A percentile compares a stretch with the other conserved stretches of the same genome.
These are phyloP conservation scores for Pichia terricola DNA, from an alignment of 1,139 yeast genomes.

Conservation along the genomic window DNA sequence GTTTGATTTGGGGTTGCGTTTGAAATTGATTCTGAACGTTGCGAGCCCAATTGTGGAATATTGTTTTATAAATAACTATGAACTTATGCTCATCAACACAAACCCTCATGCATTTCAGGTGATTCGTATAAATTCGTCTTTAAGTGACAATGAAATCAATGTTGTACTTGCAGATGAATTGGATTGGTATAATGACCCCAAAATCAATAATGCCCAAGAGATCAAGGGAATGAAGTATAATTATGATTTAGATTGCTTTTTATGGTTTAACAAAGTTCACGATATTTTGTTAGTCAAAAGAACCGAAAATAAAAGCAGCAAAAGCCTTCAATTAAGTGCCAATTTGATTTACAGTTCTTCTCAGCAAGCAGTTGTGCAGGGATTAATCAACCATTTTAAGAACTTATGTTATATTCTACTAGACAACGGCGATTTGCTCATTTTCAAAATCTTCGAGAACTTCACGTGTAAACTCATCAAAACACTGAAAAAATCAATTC, in stretches of 20 bases:
- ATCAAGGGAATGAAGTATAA: slow-evolving; percentile 18
- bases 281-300: slow-evolving; percentile 21
- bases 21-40: slow-evolving; percentile 36
- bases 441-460: slow-evolving; percentile 19
- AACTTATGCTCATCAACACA: slow-evolving; percentile 29
- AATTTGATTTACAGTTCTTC: slow-evolving; percentile 10
- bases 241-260: slow-evolving; percentile 18
- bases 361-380: slow-evolving; percentile 10
- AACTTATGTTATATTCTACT: slow-evolving; percentile 22
- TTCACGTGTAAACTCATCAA: slow-evolving; percentile 16
- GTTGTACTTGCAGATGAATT: slow-evolving; percentile 21
- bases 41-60: slow-evolving; percentile 32
- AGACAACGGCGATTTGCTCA: slow-evolving; percentile 23
- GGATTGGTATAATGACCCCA: slow-evolving; percentile 22
- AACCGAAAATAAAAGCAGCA: slow-evolving; percentile 7
- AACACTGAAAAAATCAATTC: slow-evolving; percentile 19
- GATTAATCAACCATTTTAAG: slow-evolving; percentile 19
- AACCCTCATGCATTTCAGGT: slow-evolving; percentile 32
- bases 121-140: slow-evolving; percentile 25
- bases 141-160: slow-evolving; percentile 16
- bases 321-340: slow-evolving; percentile 15
- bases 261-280: slow-evolving; percentile 22
- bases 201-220: slow-evolving; percentile 7
- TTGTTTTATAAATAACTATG: slow-evolving; percentile 24
- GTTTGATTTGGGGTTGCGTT: slow-evolving; percentile 28